Base-by-base conservation (phyloP, 2,329 filamentous ascomycete genomes). In the Cordyceps farinosa region DNA sequence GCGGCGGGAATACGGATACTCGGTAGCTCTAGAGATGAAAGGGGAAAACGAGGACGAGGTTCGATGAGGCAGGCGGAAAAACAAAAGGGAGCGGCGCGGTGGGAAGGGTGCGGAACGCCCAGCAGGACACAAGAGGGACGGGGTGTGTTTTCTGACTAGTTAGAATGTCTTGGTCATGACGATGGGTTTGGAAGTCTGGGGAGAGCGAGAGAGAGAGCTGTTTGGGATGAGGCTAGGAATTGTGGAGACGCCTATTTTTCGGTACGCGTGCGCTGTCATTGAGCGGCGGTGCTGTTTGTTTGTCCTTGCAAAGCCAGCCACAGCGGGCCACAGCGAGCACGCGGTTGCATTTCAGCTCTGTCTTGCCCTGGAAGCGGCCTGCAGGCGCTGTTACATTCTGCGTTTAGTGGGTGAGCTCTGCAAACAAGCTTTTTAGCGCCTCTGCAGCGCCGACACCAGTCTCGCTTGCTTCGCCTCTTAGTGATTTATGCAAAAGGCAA, bases 1-100 rank as follows among this genome's bases (percentile, higher is more conserved):
- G 40, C 47, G 47, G 29, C 54, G 44, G 61, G 36, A 59, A 60
- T 59, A 53, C 29, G 13, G 55, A 62, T 58, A 50, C 59, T 54
- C 40, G 42, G 17, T 53, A 53, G 40, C 44, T 63, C 34, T 50
- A 73, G 69, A 71, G 70, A 58, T 54, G 40, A 54, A 27, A 45
- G n/a, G n/a, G 15, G n/a, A 30, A 15, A 34, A 7, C n/a, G 34
- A 57, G 45, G 32, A 51, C 3, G 29, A 42, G 44, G 50, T 13
- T 45, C 30, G 50, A 22, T 7, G 36, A 32, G 52, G 36, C 30
- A 34, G 22, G 44, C 42, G n/a, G 22, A 34, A 15, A 45, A 32
- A 47, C 22, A 22, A 22, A n/a, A 52, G 34, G 22, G 10, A 58
- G 27, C 47, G 17, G 30, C 29, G 52, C 15, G 17, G 47, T 22